Evolutionary conservation across 2,329 filamentous ascomycete species (phyloP).

Genomic region (Xylariaceae sp.): DNA sequence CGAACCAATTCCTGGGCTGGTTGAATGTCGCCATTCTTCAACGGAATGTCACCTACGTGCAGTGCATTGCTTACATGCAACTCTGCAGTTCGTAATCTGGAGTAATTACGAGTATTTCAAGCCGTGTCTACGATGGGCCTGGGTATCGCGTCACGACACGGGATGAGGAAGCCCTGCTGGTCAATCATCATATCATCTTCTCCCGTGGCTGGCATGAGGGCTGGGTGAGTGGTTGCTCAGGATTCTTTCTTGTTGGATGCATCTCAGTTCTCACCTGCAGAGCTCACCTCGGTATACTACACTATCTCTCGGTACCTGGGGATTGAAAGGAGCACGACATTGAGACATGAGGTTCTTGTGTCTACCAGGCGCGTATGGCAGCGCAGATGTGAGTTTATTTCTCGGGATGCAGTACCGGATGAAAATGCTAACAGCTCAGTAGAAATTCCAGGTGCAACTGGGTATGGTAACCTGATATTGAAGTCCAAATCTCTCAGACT

Average conservation of each 20-base stretch:
- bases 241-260: not conserved
- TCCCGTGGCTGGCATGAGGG: not conserved
- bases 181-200: not conserved
- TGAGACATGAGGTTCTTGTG: conserved; percentile 51
- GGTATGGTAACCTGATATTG: conserved; percentile 30
- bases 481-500: conserved; percentile 11
- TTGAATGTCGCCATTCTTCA: not conserved
- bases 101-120: not conserved
- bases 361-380: conserved; percentile 54
- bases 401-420: too few species aligned
- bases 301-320: conserved; percentile 1
- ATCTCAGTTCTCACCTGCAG: not conserved
- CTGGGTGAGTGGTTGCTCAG: not conserved
- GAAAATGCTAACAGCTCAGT: conserved; percentile 13
- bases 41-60: not conserved
- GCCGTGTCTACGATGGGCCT: not conserved
- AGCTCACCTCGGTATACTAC: conserved; percentile 15
- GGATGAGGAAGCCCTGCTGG: not conserved
- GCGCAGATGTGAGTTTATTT: conserved; percentile 40
- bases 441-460: conserved; percentile 55
- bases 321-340: conserved; percentile 3
- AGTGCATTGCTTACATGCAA: too few species aligned
- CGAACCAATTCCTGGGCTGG: not conserved
- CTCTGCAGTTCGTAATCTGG: not conserved
- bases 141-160: not conserved